Conservation (phyloP, 495 filamentous ascomycete genomes). For the Neurospora sp. region DNA sequence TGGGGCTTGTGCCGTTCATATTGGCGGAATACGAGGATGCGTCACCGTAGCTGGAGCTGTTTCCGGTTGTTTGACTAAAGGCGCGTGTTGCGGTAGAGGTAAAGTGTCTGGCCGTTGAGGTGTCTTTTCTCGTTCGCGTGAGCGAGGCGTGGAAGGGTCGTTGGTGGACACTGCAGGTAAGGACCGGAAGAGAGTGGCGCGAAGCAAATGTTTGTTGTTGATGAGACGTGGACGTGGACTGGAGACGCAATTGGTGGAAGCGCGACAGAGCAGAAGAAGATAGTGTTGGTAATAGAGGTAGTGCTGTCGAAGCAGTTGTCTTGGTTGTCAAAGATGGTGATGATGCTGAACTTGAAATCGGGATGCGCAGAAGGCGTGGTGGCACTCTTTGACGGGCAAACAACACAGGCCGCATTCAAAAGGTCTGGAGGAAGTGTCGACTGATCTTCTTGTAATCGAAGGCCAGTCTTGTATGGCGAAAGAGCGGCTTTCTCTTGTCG, state of each 20-base stretch:
- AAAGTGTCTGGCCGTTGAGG: not conserved
- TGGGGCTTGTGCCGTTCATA: constrained; percentile 31
- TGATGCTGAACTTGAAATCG: not conserved
- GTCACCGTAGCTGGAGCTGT: not conserved
- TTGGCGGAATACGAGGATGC: constrained; percentile 8
- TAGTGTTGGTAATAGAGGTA: not conserved
- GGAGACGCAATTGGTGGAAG: not conserved
- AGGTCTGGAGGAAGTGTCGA: not conserved
- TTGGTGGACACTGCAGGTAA: not conserved
- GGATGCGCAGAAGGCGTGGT: not conserved
- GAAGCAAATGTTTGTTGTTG: not conserved
- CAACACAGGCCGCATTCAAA: not conserved
- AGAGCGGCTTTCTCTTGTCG: not conserved
- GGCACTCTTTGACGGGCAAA: not conserved
- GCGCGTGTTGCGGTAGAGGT: not conserved
- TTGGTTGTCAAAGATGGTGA: not conserved
- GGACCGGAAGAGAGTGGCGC: not conserved
- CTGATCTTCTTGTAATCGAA: not conserved
- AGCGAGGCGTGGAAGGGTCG: not conserved
- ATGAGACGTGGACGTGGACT: not conserved
- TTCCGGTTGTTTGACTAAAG: not conserved
- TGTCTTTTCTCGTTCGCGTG: not conserved
- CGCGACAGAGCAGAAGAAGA: not conserved
- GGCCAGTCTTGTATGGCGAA: not conserved
- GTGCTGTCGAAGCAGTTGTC: not conserved